Evolutionary conservation across 2,329 filamentous ascomycete genomes (phyloP).

Genomic region (Paraconiothyrium sp.): DNA sequence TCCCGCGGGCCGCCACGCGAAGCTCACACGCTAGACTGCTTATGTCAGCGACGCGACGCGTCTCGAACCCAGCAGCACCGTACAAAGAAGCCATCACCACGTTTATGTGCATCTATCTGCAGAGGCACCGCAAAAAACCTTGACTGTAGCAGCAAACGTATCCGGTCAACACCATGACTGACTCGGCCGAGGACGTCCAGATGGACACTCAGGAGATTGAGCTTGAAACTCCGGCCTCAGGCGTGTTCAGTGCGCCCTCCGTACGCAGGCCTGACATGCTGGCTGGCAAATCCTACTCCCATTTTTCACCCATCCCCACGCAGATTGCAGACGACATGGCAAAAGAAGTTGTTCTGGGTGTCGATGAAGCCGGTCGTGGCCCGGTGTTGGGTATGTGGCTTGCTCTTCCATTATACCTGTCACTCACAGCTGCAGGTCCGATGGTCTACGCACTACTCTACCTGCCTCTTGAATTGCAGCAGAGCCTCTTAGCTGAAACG

Average conservation of each 20-base stretch:
- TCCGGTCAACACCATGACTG: constrained; percentile 31
- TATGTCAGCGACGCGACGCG: constrained; percentile 15
- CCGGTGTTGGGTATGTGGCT: constrained; percentile 78
- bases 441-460: constrained; percentile 80
- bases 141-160: no score
- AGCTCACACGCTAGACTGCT: constrained; percentile 10
- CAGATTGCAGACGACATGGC: constrained; percentile 53
- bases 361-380: constrained; percentile 93
- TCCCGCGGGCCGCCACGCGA: background rate
- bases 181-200: constrained; percentile 38
- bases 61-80: constrained; percentile 4
- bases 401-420: constrained; percentile 41
- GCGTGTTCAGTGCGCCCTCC: constrained; percentile 60
- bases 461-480: constrained; percentile 69
- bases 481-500: constrained; percentile 76
- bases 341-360: constrained; percentile 79
- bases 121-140: constrained; percentile 1
- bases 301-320: constrained; percentile 57
- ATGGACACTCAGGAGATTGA: constrained; percentile 50
- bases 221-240: constrained; percentile 45
- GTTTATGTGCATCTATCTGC: background rate
- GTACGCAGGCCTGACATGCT: constrained; percentile 52
- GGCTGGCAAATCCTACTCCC: constrained; percentile 58
- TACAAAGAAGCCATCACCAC: background rate
- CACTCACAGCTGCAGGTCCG: constrained; percentile 56